Conservation (phyloP, 2,329 filamentous ascomycete genomes). For the Colletotrichum navitas region DNA sequence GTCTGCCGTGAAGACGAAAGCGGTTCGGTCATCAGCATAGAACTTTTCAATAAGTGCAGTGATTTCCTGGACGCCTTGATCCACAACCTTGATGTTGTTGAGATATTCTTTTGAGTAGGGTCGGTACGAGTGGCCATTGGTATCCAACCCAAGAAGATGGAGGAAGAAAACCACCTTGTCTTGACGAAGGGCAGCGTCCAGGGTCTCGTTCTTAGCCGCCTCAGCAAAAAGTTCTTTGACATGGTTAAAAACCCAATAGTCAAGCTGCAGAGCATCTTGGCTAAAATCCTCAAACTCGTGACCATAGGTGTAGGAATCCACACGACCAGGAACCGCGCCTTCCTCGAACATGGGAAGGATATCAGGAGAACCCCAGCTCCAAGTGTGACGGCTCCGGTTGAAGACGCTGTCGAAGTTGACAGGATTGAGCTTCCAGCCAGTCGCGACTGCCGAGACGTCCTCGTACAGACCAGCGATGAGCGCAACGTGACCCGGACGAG, state of each 20-base stretch:
- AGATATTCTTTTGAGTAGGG: constrained; percentile 97
- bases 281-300: constrained; percentile 93
- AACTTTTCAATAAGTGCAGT: constrained; percentile 86
- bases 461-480: constrained; percentile 97
- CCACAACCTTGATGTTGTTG: constrained; percentile 93
- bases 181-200: constrained; percentile 79
- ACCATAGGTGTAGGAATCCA: constrained; percentile 88
- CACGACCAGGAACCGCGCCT: constrained; percentile 87
- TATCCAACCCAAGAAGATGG: constrained; percentile 92
- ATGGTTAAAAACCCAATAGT: constrained; percentile 95
- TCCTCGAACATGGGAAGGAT: constrained; percentile 97
- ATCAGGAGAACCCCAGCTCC: constrained; percentile 99
- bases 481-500: constrained; percentile 94
- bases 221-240: constrained; percentile 89
- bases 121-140: constrained; percentile 84
- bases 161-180: constrained; percentile 96
- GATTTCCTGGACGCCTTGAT: constrained; percentile 88
- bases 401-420: constrained; percentile 99
- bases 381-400: constrained; percentile 95
- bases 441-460: constrained; percentile 96
- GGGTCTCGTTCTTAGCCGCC: constrained; percentile 81
- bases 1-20: constrained; percentile 96
- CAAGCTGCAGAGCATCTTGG: constrained; percentile 81
- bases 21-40: constrained; percentile 86
- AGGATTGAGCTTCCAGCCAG: constrained; percentile 98